These are phyloP conservation scores for Eucalyptus sp. DNA, from an alignment of 345 rosid genomes.

Conservation along the genomic window DNA sequence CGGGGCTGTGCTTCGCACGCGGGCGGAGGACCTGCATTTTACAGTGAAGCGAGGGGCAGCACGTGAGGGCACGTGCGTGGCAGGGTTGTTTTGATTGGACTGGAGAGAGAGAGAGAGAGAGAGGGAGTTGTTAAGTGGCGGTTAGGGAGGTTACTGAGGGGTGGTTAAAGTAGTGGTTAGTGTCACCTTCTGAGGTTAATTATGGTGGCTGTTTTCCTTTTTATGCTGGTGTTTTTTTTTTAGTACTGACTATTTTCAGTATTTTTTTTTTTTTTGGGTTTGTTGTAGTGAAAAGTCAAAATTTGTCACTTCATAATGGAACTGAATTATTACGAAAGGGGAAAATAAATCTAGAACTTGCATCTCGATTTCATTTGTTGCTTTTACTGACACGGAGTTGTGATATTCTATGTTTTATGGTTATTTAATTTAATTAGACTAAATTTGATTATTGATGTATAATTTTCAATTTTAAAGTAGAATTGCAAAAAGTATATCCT, in stretches of 20 bases:
- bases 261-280: background rate
- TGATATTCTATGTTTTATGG: background rate
- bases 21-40: background rate
- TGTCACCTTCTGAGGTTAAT: background rate
- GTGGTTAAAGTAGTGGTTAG: background rate
- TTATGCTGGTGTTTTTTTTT: background rate
- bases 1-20: background rate
- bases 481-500: background rate
- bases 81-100: background rate
- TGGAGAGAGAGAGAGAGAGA: background rate
- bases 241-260: background rate
- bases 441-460: background rate
- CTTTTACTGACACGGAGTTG: accelerated
- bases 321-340: background rate
- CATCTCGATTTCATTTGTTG: background rate
- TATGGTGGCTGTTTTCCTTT: background rate
- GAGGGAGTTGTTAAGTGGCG: background rate
- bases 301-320: background rate
- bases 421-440: background rate
- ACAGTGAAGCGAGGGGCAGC: background rate
- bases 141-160: background rate
- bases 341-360: background rate
- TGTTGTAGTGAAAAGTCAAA: background rate
- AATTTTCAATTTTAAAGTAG: background rate
- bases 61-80: background rate